These are phyloP conservation scores for Gloeostereum incarnatum DNA, from an alignment of 768 basidiomycete genomes.

Conservation along the genomic window DNA sequence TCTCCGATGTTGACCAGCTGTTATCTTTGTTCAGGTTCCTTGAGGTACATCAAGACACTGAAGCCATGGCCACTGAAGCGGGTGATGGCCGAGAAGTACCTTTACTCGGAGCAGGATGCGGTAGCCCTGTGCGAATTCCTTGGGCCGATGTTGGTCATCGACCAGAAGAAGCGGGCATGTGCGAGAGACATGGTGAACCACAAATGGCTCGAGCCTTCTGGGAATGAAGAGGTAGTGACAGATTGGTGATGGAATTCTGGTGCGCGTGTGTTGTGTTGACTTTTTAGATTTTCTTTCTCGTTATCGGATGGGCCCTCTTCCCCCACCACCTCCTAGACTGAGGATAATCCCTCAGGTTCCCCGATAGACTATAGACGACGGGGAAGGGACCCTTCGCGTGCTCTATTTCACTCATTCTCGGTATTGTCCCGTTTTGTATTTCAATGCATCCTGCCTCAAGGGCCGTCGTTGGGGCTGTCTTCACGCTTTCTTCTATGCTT, in stretches of 20 bases:
- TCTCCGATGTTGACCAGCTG: neutral
- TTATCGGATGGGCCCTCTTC: no score
- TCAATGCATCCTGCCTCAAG: no score
- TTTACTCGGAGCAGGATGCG: constrained; percentile 53
- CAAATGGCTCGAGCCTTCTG: constrained; percentile 50
- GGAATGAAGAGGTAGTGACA: constrained; percentile 29
- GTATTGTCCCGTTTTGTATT: no score
- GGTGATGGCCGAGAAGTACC: constrained; percentile 88
- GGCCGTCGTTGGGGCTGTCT: no score
- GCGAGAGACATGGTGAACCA: constrained; percentile 72
- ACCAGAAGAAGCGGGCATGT: constrained; percentile 57
- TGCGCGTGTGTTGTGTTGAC: constrained; percentile 1
- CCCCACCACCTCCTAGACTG: no score
- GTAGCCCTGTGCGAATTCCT: constrained; percentile 55
- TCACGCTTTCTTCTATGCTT: no score
- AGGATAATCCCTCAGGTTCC: no score
- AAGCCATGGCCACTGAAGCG: constrained; percentile 77
- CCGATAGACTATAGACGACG: no score
- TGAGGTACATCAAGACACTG: constrained; percentile 66
- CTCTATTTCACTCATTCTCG: no score
- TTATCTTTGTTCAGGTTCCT: constrained; percentile 30
- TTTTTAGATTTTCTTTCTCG: neutral
- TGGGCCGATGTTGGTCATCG: constrained; percentile 65
- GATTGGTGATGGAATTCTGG: constrained; percentile 27
- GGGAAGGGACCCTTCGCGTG: no score